phyloP scores from a whole-genome alignment of 2,329 filamentous ascomycete species.

The Colletotrichum limetticola region DNA sequence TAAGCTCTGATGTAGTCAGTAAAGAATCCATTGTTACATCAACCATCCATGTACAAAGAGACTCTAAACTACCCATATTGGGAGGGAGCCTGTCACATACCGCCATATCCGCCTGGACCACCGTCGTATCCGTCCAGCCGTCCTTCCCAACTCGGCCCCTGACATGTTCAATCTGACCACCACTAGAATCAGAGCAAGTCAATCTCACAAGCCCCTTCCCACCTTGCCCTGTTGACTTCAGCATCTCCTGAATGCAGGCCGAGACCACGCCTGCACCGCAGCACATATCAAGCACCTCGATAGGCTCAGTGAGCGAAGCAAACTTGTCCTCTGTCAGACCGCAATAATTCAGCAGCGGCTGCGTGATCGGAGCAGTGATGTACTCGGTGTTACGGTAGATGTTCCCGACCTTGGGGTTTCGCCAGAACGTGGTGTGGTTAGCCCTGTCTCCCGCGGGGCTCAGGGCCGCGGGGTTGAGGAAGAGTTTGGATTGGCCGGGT shows the following conservation, averaged over 20 bases:
- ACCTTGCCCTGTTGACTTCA: background rate
- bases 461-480: background rate
- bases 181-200: conserved; percentile 10
- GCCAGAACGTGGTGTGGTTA: conserved; percentile 13
- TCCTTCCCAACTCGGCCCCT: background rate
- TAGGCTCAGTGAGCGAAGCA: background rate
- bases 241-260: background rate
- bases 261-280: conserved; percentile 16
- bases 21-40: too few relatives aligned
- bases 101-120: conserved; percentile 4
- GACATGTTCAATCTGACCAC: conserved; percentile 1
- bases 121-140: background rate
- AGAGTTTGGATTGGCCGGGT: conserved; percentile 10
- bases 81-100: background rate
- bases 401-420: background rate
- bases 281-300: conserved; percentile 20
- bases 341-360: conserved; percentile 2
- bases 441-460: background rate
- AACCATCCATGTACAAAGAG: too few relatives aligned
- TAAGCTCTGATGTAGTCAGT: background rate
- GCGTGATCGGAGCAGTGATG: background rate
- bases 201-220: background rate
- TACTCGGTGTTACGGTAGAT: conserved; percentile 18
- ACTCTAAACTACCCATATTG: background rate
- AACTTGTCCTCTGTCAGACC: background rate